phyloP scores from a whole-genome alignment of 805 yeast species.

The Teunomyces atbi region DNA sequence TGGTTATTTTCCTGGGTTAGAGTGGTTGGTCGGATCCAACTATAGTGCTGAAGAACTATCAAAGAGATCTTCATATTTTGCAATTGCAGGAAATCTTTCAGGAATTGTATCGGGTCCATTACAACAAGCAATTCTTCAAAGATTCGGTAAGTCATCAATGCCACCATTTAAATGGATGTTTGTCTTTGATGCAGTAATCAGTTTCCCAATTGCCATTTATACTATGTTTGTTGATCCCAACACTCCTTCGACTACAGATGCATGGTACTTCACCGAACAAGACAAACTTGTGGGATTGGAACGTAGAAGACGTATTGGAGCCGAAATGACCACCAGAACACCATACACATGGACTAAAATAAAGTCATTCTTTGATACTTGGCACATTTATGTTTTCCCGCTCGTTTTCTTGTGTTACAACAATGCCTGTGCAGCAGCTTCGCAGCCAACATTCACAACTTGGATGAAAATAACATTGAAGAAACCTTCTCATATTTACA shows the following conservation, averaged over 20 bases:
- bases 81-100: constrained; percentile 34
- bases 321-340: constrained; percentile 41
- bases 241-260: constrained; percentile 44
- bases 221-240: constrained; percentile 46
- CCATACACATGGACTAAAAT: constrained; percentile 41
- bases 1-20: constrained; percentile 55
- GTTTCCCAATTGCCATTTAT: constrained; percentile 38
- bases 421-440: constrained; percentile 29
- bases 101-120: constrained; percentile 38
- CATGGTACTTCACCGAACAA: constrained; percentile 41
- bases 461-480: constrained; percentile 34
- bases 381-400: constrained; percentile 51
- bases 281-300: constrained; percentile 48
- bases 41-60: constrained; percentile 32
- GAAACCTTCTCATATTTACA: constrained; percentile 28
- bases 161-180: constrained; percentile 48
- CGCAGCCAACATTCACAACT: constrained; percentile 37
- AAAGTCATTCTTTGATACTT: constrained; percentile 42
- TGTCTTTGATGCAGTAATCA: constrained; percentile 42
- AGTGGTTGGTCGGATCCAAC: constrained; percentile 29
- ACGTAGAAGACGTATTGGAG: constrained; percentile 33
- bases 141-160: constrained; percentile 14
- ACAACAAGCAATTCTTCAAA: constrained; percentile 26
- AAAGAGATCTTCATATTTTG: constrained; percentile 36
- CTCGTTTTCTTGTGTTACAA: constrained; percentile 35